Evolutionary conservation across 805 yeast genomes (phyloP), one percentile per base, ranked within the genome.

Genomic region (Saccharomycopsis amapae): DNA sequence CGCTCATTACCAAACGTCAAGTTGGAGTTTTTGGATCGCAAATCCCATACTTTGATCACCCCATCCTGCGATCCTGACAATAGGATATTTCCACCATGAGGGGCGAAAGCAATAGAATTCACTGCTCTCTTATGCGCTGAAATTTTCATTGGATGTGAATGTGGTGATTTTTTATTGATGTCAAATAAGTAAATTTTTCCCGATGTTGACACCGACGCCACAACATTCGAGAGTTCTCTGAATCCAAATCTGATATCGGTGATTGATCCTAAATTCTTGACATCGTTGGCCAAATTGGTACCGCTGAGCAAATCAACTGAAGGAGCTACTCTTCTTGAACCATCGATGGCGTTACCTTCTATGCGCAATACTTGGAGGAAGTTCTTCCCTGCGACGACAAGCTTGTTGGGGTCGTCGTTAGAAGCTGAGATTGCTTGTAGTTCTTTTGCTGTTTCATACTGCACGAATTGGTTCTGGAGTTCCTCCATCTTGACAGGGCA

Each of bases 11-110:
- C 64, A 49, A 83, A 71, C 6, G 78, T 71, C 42, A 70, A 51
- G 19, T 65, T 66, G 55, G 65, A 73, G 28, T 63, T 67, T 38
- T 60, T 59, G 28, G 67, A 65, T 39, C 86, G 65, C 42, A 81
- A 60, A 60, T 85, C 94, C 90, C 93, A 85, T 3, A 84, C 59
- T 54, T 81, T 80, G 50, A 84, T 77, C 15, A 79, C 68, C 3
- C 93, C 93, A 64, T 84, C 93, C 62, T 84, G 93, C 0, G 89
- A 81, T 2, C 93, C 94, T 1, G 81, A 74, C 2, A 76, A 54
- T 13, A 77, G 52, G 17, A 65, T 55, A 53, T 68, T 66, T 12
- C 52, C 52, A 4, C 61, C 56, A 30, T 60, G 55, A 24, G 68
- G 69, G 26, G 60, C 62, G 54, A 71, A 72, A 23, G 66, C 67